Evolutionary conservation across 345 rosid genomes (phyloP).

Genomic region (Dimocarpus longan): DNA sequence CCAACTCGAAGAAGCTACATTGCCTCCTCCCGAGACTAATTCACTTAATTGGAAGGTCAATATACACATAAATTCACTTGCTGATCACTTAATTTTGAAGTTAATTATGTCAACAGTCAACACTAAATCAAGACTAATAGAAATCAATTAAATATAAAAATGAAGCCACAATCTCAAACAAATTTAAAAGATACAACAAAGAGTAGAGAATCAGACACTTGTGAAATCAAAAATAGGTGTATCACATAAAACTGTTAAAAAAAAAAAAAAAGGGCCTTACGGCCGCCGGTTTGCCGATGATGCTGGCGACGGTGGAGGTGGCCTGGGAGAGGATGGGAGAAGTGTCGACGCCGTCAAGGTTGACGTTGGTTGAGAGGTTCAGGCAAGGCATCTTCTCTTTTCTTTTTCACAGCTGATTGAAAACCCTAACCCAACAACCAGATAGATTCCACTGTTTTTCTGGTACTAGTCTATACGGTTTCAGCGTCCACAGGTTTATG

Average conservation of each 20-base stretch:
- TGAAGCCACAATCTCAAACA: not conserved
- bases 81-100: not conserved
- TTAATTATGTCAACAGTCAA: not conserved
- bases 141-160: not conserved
- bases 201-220: not conserved
- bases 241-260: not conserved
- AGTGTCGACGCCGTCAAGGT: conserved; percentile 73
- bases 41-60: not conserved
- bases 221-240: not conserved
- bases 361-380: conserved; percentile 77
- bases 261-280: conserved; percentile 32
- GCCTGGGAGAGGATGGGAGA: conserved; percentile 75
- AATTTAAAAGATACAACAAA: not conserved
- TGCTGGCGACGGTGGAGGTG: conserved; percentile 64
- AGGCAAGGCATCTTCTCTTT: conserved; percentile 71
- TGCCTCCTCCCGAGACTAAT: not conserved
- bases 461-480: not conserved
- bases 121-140: not conserved
- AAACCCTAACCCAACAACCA: not conserved
- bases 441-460: not conserved
- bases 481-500: not conserved
- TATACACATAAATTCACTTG: not conserved
- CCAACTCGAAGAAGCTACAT: not conserved
- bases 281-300: conserved; percentile 81
- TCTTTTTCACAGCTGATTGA: not conserved